Conservation (phyloP, 495 filamentous ascomycete genomes). For the Astrothelium subdiscretum region DNA sequence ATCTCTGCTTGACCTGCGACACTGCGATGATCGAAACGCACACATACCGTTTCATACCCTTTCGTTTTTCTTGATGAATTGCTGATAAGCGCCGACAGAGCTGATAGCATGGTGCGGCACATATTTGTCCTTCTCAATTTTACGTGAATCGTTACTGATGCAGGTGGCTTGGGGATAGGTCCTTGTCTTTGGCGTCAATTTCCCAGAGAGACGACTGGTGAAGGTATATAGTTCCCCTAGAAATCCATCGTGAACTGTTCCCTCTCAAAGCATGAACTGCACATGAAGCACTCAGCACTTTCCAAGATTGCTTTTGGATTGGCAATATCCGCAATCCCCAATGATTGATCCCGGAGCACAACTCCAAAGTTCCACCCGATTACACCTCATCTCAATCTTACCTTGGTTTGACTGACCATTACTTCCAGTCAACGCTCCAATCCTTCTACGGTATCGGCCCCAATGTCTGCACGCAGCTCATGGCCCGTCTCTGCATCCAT, state of each 20-base stretch:
- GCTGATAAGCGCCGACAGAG: conserved; percentile 16
- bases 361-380: conserved; percentile 6
- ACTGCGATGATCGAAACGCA: background rate
- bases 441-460: conserved; percentile 83
- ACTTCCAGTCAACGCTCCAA: conserved; percentile 63
- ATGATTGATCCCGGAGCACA: conserved; percentile 7
- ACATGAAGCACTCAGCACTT: no score
- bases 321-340: background rate
- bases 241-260: background rate
- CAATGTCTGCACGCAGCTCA: conserved; percentile 55
- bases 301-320: background rate
- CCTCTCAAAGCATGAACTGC: no score
- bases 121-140: background rate
- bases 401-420: background rate
- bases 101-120: conserved; percentile 9
- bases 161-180: conserved; percentile 40
- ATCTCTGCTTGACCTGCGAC: background rate
- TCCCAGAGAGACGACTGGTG: conserved; percentile 69
- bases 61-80: background rate
- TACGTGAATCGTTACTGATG: background rate
- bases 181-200: conserved; percentile 74
- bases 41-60: background rate
- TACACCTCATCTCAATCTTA: background rate
- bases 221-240: conserved; percentile 42
- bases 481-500: conserved; percentile 81